Conservation (phyloP, 1,284 basidiomycete species). For the Ganoderma multipileum region DNA sequence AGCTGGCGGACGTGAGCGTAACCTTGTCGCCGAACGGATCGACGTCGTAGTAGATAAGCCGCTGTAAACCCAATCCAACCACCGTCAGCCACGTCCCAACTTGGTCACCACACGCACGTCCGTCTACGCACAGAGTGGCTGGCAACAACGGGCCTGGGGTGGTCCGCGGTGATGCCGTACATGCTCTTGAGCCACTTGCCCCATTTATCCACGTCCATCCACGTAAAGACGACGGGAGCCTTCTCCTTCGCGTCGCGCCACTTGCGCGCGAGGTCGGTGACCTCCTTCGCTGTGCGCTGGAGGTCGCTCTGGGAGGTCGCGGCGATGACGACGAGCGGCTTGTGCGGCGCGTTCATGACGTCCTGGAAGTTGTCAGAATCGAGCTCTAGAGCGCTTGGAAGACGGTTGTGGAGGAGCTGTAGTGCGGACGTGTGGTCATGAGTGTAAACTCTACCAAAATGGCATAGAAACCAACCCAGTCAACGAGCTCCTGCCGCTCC, state of each 20-base stretch:
- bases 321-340: constrained; percentile 81
- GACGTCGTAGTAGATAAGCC: constrained; percentile 71
- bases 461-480: constrained; percentile 34
- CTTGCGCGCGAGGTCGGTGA: constrained; percentile 63
- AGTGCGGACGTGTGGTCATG: not conserved
- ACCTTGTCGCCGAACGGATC: constrained; percentile 61
- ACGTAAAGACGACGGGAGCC: constrained; percentile 81
- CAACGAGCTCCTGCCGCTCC: constrained; percentile 27
- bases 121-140: constrained; percentile 74
- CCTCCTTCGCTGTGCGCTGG: constrained; percentile 50
- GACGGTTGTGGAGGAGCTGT: constrained; percentile 56
- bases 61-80: constrained; percentile 49
- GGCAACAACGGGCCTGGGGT: constrained; percentile 72
- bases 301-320: constrained; percentile 50
- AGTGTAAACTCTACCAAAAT: not conserved
- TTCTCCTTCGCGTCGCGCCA: constrained; percentile 62
- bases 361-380: constrained; percentile 77
- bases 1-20: constrained; percentile 57
- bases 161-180: constrained; percentile 65
- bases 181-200: constrained; percentile 86
- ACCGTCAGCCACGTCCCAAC: not conserved
- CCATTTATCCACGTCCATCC: constrained; percentile 87
- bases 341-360: constrained; percentile 80
- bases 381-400: constrained; percentile 76
- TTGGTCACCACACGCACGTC: not conserved